Conservation (phyloP, 306 rosid genomes). For the Trifolium pratense region DNA sequence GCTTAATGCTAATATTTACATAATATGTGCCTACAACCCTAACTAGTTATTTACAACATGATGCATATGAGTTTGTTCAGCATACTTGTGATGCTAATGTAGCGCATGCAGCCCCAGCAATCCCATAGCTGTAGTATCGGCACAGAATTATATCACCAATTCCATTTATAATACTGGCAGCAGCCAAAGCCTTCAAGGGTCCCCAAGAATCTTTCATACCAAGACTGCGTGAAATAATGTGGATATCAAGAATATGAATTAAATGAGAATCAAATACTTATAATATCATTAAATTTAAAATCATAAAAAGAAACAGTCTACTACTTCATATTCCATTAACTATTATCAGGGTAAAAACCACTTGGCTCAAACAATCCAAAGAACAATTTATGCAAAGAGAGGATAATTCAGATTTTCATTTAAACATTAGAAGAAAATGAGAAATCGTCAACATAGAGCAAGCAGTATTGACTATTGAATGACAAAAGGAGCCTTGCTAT, state of each 20-base stretch:
- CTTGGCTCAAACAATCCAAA: slow-evolving; percentile 26
- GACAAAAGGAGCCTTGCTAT: slow-evolving; percentile 14
- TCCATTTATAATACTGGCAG: slow-evolving; percentile 70
- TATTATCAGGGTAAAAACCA: slow-evolving; percentile 19
- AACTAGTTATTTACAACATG: not conserved
- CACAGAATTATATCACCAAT: slow-evolving; percentile 69
- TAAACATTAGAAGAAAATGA: slow-evolving; percentile 10
- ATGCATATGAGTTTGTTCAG: slow-evolving; percentile 15
- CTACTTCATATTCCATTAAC: slow-evolving; percentile 17
- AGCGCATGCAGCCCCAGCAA: slow-evolving; percentile 91
- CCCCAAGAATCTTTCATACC: slow-evolving; percentile 97
- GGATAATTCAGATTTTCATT: slow-evolving; percentile 24
- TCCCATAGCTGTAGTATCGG: slow-evolving; percentile 63
- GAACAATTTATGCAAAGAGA: slow-evolving; percentile 19
- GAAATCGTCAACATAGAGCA: not conserved
- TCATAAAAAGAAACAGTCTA: slow-evolving; percentile 1
- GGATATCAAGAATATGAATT: slow-evolving; percentile 20
- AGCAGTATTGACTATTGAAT: not conserved
- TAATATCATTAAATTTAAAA: not conserved
- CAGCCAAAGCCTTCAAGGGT: slow-evolving; percentile 78
- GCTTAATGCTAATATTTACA: not conserved
- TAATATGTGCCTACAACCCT: not conserved
- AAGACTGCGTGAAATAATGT: slow-evolving; percentile 54
- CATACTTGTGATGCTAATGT: slow-evolving; percentile 81
- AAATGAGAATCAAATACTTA: slow-evolving; percentile 1